These are phyloP conservation scores for Moesziomyces sp. DNA, from an alignment of 1,284 basidiomycete genomes.

Conservation along the genomic window DNA sequence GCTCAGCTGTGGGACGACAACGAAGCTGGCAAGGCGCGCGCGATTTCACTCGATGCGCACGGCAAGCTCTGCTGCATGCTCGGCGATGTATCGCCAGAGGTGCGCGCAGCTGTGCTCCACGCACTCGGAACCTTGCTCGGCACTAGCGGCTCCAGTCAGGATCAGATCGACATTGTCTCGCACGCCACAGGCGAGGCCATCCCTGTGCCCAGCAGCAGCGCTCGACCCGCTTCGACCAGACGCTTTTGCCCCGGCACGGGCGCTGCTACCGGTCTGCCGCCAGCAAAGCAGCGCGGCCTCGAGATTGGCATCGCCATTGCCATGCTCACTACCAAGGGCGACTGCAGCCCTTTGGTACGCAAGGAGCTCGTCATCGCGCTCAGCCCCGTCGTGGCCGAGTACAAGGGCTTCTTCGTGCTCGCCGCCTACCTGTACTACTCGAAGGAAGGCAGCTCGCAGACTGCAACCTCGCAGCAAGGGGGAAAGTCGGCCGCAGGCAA, in stretches of 20 bases:
- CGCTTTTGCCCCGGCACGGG: conserved; percentile 81
- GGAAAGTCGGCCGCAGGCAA: conserved; percentile 12
- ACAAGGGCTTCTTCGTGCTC: conserved; percentile 93
- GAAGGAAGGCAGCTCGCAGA: conserved; percentile 69
- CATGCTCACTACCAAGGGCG: conserved; percentile 80
- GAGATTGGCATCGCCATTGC: conserved; percentile 73
- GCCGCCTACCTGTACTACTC: conserved; percentile 95
- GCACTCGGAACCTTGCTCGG: conserved; percentile 94
- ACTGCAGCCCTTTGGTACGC: conserved; percentile 93
- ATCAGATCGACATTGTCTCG: conserved; percentile 54
- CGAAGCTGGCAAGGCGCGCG: conserved; percentile 88
- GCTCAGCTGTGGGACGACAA: conserved; percentile 94
- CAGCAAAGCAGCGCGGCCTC: conserved; percentile 76
- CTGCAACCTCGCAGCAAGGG: conserved; percentile 16
- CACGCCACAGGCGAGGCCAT: conserved; percentile 25
- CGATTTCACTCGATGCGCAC: conserved; percentile 83
- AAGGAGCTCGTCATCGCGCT: conserved; percentile 93
- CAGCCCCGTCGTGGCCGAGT: conserved; percentile 92
- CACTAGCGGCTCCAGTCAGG: conserved; percentile 75
- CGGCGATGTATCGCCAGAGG: conserved; percentile 89
- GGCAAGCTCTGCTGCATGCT: conserved; percentile 85
- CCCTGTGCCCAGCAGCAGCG: conserved; percentile 11
- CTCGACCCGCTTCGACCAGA: conserved; percentile 20
- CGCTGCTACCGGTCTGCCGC: conserved; percentile 79
- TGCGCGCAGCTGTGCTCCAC: conserved; percentile 88